These are phyloP conservation scores for Sugiyamaella novakii DNA, from an alignment of 1,139 yeast genomes.

Conservation along the genomic window DNA sequence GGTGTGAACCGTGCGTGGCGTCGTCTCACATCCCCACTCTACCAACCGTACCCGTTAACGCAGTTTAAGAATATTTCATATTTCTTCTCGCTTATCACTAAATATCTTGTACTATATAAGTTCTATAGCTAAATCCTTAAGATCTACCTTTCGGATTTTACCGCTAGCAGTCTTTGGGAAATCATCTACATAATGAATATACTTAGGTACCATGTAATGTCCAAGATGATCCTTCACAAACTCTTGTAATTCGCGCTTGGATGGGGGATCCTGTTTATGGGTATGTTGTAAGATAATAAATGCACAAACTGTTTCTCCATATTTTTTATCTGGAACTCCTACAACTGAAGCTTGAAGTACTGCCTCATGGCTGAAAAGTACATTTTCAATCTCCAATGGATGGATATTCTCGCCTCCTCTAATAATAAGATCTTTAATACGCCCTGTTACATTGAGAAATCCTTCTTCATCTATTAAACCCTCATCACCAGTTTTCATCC, in stretches of 20 bases:
- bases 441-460: constrained; percentile 39
- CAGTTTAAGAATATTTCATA: no score
- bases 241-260: constrained; percentile 30
- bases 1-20: background rate
- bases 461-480: constrained; percentile 40
- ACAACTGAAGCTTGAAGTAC: constrained; percentile 41
- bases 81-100: no score
- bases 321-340: constrained; percentile 40
- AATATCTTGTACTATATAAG: constrained; percentile 12
- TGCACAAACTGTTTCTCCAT: constrained; percentile 42
- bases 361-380: constrained; percentile 37
- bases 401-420: constrained; percentile 45
- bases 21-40: no score
- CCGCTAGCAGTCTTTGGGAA: constrained; percentile 44
- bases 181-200: constrained; percentile 37
- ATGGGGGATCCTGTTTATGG: constrained; percentile 22
- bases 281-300: constrained; percentile 34
- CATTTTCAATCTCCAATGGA: constrained; percentile 42
- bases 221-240: constrained; percentile 37
- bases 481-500: constrained; percentile 45
- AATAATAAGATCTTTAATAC: constrained; percentile 43
- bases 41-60: no score
- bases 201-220: constrained; percentile 40
- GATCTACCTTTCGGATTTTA: constrained; percentile 41
- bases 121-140: constrained; percentile 26